Percentiles rank a stretch among this genome's conserved stretches.
phyloP scores from a whole-genome alignment of 108 stramenopile genomes.

The Skeletonema tropicum region DNA sequence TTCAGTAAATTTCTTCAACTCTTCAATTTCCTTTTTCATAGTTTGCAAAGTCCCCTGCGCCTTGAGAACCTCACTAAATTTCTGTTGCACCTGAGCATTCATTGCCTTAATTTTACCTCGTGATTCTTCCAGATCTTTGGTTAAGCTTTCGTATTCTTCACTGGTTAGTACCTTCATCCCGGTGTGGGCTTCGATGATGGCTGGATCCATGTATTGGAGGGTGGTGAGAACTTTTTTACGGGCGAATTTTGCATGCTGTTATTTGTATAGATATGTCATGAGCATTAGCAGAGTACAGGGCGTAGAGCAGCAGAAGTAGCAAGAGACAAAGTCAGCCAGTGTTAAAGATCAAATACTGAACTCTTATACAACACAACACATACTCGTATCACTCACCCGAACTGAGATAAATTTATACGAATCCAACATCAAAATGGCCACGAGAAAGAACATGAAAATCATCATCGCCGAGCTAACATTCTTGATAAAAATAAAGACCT shows the following conservation, averaged over 20 bases:
- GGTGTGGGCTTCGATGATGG: constrained; percentile 42
- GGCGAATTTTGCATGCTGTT: constrained; percentile 42
- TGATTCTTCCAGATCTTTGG: constrained; percentile 4
- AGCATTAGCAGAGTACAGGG: not conserved
- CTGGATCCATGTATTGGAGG: constrained; percentile 47
- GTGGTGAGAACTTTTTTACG: constrained; percentile 37
- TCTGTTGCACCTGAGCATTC: constrained; percentile 23
- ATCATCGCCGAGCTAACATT: constrained; percentile 30
- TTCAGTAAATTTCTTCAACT: constrained; percentile 25
- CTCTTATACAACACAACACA: not conserved
- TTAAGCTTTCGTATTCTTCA: constrained; percentile 20
- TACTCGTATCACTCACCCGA: constrained; percentile 23
- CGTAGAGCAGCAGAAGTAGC: not conserved
- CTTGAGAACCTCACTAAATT: constrained; percentile 14
- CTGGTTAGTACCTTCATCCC: constrained; percentile 38
- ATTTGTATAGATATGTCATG: not conserved
- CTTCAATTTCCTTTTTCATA: constrained; percentile 34
- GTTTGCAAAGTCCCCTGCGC: constrained; percentile 5
- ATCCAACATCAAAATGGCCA: constrained; percentile 29
- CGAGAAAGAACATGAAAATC: constrained; percentile 21
- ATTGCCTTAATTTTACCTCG: constrained; percentile 16
- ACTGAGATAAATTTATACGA: constrained; percentile 46
- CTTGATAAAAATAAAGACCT: constrained; percentile 36
- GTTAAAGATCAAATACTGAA: not conserved
- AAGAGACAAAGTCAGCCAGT: not conserved